phyloP scores from a whole-genome alignment of 192 early-diverging fungal species.

The Backusella morwellensis region DNA sequence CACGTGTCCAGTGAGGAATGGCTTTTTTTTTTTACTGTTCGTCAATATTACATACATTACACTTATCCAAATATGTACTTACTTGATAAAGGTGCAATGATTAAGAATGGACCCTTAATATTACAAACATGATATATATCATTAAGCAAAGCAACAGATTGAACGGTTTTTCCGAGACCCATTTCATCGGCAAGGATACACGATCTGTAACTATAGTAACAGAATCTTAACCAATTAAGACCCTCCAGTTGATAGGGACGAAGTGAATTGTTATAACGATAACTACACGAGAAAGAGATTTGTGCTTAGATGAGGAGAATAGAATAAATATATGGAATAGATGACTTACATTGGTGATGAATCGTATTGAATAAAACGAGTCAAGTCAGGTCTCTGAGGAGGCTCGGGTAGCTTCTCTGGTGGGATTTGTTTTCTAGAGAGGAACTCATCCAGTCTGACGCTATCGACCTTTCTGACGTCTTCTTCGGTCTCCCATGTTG shows the following conservation, averaged over 20 bases:
- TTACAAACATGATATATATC: constrained; percentile 61
- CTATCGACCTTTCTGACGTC: constrained; percentile 49
- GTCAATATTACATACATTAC: no score
- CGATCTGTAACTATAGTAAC: constrained; percentile 72
- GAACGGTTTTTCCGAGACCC: constrained; percentile 87
- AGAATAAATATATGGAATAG: no score
- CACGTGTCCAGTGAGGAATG: constrained; percentile 63
- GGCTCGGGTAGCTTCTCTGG: constrained; percentile 42
- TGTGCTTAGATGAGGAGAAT: constrained; percentile 25
- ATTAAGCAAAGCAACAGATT: constrained; percentile 79
- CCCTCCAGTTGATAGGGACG: constrained; percentile 82
- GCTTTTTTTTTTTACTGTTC: not conserved
- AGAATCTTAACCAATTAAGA: constrained; percentile 80
- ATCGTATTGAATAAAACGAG: constrained; percentile 51
- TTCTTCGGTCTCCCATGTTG: constrained; percentile 70
- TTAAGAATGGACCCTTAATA: constrained; percentile 73
- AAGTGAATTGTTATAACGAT: constrained; percentile 68
- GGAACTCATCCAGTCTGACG: constrained; percentile 65
- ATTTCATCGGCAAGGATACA: constrained; percentile 94
- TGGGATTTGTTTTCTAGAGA: constrained; percentile 53
- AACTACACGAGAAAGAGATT: constrained; percentile 17
- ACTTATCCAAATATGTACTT: constrained; percentile 11
- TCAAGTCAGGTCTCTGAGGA: constrained; percentile 47
- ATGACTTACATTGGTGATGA: constrained; percentile 51
- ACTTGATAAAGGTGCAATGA: constrained; percentile 58